Evolutionary conservation across 805 yeast genomes (phyloP), one percentile per base, ranked within the genome.

Genomic region (Saturnispora gosingensis): DNA sequence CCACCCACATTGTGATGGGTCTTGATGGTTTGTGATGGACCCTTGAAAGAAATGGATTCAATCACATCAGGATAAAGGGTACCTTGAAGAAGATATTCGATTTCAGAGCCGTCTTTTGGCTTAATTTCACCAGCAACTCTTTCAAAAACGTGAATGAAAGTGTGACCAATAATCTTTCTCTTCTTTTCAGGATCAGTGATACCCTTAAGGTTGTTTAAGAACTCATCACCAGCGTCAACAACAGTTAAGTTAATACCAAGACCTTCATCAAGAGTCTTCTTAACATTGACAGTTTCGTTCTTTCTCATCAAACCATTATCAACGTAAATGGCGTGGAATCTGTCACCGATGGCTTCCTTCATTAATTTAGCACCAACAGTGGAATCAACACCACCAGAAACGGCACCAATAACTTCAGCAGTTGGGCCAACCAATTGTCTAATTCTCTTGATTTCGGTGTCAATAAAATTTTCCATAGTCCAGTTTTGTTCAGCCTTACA

Each of bases 1-100:
- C 99, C 99, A 63, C 99, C 99, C 55, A 93, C 99, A 65, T 93
- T 93, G 77, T 93, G 99, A 72, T 93, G 99, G 58, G 99, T 91
- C 78, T 93, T 93, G 76, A 93, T 93, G 62, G 99, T 93, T 76
- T 91, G 98, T 51, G 98, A 91, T 40, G 99, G 99, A 58, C 99
- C 99, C 77, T 93, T 93, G 85, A 93, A 93, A 24, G 97, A 90
- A 66, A 93, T 91, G 54, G 96, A 87, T 79, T 93, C 99, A 64
- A 93, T 93, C 54, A 93, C 99, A 72, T 93, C 99, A 47, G 99
- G 99, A 74, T 93, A 93, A 62, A 93, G 75, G 50, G 99, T 93
- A 64, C 99, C 99, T 75, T 93, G 99, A 65, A 93, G 80, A 66
- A 93, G 74, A 74, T 78, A 93, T 73, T 93, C 96, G 61, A 93